A percentile compares a stretch with the other conserved stretches of the same genome.
Conservation (phyloP, 2,329 filamentous ascomycete genomes). For the Gnomoniopsis smithogilvyi region DNA sequence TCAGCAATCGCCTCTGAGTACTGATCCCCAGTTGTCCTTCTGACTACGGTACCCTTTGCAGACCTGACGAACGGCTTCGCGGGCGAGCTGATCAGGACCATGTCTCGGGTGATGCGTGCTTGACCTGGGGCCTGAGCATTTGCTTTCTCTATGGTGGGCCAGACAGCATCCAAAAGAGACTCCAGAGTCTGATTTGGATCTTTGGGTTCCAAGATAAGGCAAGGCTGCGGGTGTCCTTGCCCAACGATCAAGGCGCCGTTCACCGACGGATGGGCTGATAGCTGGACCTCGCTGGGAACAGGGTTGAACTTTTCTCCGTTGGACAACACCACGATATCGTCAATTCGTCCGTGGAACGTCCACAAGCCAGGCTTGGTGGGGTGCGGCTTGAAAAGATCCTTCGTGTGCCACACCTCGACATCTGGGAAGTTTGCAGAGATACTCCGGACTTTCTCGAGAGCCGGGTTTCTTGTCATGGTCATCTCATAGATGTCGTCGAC, state of each 20-base stretch:
- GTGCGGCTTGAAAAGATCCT: constrained; percentile 45
- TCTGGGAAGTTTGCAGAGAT: constrained; percentile 20
- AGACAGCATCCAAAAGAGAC: constrained; percentile 2
- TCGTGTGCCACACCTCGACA: constrained; percentile 20
- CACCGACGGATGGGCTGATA: constrained; percentile 2
- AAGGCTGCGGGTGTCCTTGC: constrained; percentile 1
- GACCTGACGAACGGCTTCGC: not conserved
- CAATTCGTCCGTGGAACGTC: constrained; percentile 8
- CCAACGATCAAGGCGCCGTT: constrained; percentile 8
- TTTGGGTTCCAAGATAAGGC: constrained; percentile 8
- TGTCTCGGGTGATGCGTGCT: constrained; percentile 5
- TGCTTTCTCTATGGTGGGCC: constrained; percentile 11
- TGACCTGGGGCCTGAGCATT: constrained; percentile 9
- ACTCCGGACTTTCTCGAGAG: constrained; percentile 14
- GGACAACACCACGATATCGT: constrained; percentile 9
- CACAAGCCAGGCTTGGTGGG: constrained; percentile 1
- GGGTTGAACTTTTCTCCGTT: constrained; percentile 20
- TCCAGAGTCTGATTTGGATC: not conserved
- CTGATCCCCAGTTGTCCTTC: not conserved
- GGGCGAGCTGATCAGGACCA: constrained; percentile 1
- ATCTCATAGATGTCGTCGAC: constrained; percentile 20
- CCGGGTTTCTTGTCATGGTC: constrained; percentile 17
- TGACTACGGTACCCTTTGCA: constrained; percentile 12
- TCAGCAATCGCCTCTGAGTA: constrained; percentile 1
- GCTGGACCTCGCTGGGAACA: constrained; percentile 10